phyloP scores from a whole-genome alignment of 2,329 filamentous ascomycete genomes.

The Torrubiellomyces zombiae region DNA sequence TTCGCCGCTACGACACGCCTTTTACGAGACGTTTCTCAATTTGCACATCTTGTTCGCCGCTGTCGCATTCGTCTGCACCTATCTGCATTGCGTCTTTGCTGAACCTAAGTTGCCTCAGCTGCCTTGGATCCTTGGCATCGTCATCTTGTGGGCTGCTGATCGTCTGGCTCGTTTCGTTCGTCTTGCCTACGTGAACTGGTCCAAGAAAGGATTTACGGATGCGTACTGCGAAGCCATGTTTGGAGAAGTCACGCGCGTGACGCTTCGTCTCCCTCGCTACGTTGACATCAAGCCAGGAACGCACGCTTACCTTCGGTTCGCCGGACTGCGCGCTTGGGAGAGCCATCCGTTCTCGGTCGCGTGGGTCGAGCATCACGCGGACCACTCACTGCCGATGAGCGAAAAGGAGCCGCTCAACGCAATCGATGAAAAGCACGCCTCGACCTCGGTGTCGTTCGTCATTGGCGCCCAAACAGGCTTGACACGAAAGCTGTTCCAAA shows the following conservation, averaged over 20 bases:
- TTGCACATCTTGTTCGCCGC: constrained; percentile 64
- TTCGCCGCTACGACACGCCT: constrained; percentile 76
- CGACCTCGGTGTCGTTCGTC: constrained; percentile 56
- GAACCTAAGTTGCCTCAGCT: constrained; percentile 52
- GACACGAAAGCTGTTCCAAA: constrained; percentile 65
- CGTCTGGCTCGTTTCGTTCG: constrained; percentile 45
- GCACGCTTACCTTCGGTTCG: constrained; percentile 60
- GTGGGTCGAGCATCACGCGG: constrained; percentile 45
- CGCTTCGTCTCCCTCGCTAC: constrained; percentile 50
- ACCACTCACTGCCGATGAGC: constrained; percentile 19
- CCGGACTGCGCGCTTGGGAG: constrained; percentile 49
- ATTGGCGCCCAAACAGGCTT: constrained; percentile 79
- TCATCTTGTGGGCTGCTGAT: constrained; percentile 65
- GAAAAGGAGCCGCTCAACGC: constrained; percentile 24
- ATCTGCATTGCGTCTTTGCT: constrained; percentile 59
- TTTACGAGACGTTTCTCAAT: constrained; percentile 93
- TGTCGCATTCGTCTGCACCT: constrained; percentile 52
- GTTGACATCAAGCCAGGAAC: constrained; percentile 52
- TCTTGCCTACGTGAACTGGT: constrained; percentile 51
- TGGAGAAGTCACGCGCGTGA: constrained; percentile 54
- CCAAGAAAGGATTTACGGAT: constrained; percentile 38
- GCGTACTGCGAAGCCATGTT: constrained; percentile 52
- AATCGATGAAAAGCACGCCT: constrained; percentile 23
- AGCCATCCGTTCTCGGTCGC: constrained; percentile 67
- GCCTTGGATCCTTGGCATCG: constrained; percentile 56